Evolutionary conservation across 805 yeast genomes (phyloP).

Genomic region (Suhomyces faveliae): DNA sequence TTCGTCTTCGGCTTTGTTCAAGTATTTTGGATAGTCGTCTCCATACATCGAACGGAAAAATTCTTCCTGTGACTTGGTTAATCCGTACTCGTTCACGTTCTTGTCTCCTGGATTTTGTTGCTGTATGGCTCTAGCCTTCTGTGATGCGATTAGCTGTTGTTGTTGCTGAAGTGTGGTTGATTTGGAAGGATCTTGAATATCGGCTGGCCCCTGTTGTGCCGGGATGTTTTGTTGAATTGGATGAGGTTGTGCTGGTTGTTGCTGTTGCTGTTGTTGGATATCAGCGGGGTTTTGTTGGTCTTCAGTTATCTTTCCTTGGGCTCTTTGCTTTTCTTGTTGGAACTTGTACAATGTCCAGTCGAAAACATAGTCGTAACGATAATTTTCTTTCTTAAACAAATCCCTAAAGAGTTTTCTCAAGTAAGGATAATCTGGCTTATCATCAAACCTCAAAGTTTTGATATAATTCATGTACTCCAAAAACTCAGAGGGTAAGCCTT

Average conservation of each 20-base stretch:
- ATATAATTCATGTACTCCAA: conserved; percentile 84
- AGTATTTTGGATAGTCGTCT: conserved; percentile 2
- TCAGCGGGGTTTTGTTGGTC: conserved; percentile 21
- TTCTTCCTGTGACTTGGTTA: neutral
- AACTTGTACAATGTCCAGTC: conserved; percentile 94
- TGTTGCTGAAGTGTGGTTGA: conserved; percentile 6
- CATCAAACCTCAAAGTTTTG: conserved; percentile 88
- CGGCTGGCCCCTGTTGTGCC: conserved; percentile 15
- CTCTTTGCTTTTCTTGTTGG: conserved; percentile 57
- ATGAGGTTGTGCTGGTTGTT: conserved; percentile 5
- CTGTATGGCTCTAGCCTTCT: conserved; percentile 7
- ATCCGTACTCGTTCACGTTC: neutral
- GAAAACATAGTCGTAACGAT: conserved; percentile 88
- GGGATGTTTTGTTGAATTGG: conserved; percentile 4
- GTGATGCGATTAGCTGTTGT: conserved; percentile 6
- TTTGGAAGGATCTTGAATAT: neutral
- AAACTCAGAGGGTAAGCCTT: conserved; percentile 91
- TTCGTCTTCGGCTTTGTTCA: neutral
- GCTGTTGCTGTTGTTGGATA: conserved; percentile 15
- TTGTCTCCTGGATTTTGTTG: conserved; percentile 19
- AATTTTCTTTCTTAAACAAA: conserved; percentile 81
- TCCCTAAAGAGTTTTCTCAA: conserved; percentile 88
- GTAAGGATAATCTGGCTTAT: conserved; percentile 91
- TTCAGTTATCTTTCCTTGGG: conserved; percentile 35
- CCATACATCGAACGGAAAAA: neutral